Percentiles rank a stretch among this genome's conserved stretches.
Evolutionary conservation across 2,329 filamentous ascomycete species (phyloP).

Genomic region (Aureobasidium sp.): DNA sequence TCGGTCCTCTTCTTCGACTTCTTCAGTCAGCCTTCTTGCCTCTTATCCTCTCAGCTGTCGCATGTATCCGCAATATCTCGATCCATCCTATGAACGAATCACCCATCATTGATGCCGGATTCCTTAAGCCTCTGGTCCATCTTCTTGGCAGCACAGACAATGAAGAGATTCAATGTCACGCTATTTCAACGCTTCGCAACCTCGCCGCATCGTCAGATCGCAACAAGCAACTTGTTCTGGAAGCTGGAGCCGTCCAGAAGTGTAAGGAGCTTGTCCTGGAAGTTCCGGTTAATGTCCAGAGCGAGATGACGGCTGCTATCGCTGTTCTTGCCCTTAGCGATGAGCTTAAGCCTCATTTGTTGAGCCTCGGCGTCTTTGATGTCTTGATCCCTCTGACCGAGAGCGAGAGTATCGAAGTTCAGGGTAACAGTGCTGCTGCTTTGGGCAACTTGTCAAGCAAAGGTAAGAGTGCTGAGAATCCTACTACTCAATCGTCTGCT

Average conservation of each 20-base stretch:
- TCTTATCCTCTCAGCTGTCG: constrained; percentile 90
- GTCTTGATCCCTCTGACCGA: constrained; percentile 92
- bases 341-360: constrained; percentile 83
- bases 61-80: constrained; percentile 97
- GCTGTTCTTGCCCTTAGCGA: constrained; percentile 92
- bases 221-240: constrained; percentile 95
- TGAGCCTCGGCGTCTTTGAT: constrained; percentile 91
- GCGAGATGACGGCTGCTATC: constrained; percentile 99
- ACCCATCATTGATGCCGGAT: constrained; percentile 95
- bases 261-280: constrained; percentile 95
- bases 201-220: constrained; percentile 92
- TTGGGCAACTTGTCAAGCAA: constrained; percentile 95
- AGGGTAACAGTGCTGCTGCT: constrained; percentile 94
- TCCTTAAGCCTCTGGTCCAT: constrained; percentile 87
- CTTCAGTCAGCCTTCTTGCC: constrained; percentile 93
- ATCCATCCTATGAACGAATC: constrained; percentile 98
- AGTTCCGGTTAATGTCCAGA: constrained; percentile 90
- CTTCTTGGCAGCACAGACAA: constrained; percentile 92
- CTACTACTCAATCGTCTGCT: not conserved
- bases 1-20: constrained; percentile 77
- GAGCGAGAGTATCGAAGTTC: constrained; percentile 93
- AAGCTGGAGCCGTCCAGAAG: constrained; percentile 94
- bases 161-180: constrained; percentile 97
- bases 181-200: constrained; percentile 93
- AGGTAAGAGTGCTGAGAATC: constrained; percentile 50